Evolutionary conservation across 2,329 filamentous ascomycete genomes (phyloP), one percentile per base, ranked within the genome.

Genomic region (Colletotrichum coccodes): DNA sequence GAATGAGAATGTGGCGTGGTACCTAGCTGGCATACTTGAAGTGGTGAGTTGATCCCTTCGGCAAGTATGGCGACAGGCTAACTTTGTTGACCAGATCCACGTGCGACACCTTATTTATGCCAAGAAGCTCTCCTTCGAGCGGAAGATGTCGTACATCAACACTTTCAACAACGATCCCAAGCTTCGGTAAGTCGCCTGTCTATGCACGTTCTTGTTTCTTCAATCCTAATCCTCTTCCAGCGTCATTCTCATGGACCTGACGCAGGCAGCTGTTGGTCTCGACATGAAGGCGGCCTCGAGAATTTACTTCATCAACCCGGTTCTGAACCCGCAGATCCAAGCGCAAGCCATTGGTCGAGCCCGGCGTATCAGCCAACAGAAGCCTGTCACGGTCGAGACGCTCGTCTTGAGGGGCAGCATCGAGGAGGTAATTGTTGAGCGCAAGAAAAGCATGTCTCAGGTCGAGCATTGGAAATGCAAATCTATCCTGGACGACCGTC

Each of bases 301-400:
- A 2, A 91, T 98, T 11, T 97, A 94, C 79, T 98, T 98, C 71
- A 87, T 97, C 63, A 95, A 92, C 71, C 95, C 95, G 0, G 93
- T 97, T 14, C 91, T 96, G 77, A 92, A 95, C 60, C 94, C 94
- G 0, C 89, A 93, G 71, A 87, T 97, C 1, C 93, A 97, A 77
- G 94, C 93, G 1, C 95, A 98, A 78, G 95, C 95, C 0, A 94
- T 98, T 71, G 97, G 97, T 69, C 91, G 95, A 76, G 94, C 93
- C 0, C 92, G 97, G 72, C 88, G 95, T 14, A 97, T 98, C 73
- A 94, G 94, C 12, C 95, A 98, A 78, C 90, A 84, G 61, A 91
- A 88, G 68, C 88, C 90, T 0, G 95, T 98, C 0, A 89, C 89
- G 9, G 95, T 97, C 0, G 94, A 98, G 80, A 98, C 94, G 0